A percentile compares a stretch with the other conserved stretches of the same genome.
Evolutionary conservation across 139 green algal species (phyloP).

Genomic region (Eudorina sp.): DNA sequence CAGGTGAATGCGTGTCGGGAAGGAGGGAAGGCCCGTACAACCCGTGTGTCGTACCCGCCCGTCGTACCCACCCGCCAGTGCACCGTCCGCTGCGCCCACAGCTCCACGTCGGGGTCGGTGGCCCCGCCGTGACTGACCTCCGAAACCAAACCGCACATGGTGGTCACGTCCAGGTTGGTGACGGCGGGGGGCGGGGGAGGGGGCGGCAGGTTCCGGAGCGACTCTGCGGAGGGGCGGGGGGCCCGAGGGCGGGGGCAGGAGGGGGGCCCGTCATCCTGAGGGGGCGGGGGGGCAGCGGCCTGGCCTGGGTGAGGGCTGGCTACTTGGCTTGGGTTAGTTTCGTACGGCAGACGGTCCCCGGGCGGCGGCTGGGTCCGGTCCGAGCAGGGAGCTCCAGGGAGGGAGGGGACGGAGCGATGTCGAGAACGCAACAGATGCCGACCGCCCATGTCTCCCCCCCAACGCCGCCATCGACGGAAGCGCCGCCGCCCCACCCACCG

Average conservation of each 20-base stretch:
- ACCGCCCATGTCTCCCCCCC: background rate
- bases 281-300: no score
- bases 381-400: background rate
- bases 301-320: no score
- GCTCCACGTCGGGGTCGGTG: background rate
- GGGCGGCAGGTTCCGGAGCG: constrained; percentile 48
- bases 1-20: no score
- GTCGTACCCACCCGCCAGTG: constrained; percentile 43
- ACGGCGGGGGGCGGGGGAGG: constrained; percentile 30
- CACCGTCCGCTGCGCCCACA: constrained; percentile 42
- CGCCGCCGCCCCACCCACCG: constrained; percentile 9
- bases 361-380: no score
- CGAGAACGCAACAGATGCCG: no score
- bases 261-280: no score
- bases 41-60: background rate
- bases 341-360: no score
- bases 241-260: background rate
- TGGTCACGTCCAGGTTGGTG: constrained; percentile 70
- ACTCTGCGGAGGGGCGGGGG: background rate
- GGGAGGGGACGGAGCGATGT: no score
- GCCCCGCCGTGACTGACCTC: constrained; percentile 58
- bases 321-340: no score
- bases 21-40: no score
- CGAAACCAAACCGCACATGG: constrained; percentile 73
- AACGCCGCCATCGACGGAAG: background rate